Base-by-base conservation (phyloP, 2,329 filamentous ascomycete genomes). In the Shiraia sp. region DNA sequence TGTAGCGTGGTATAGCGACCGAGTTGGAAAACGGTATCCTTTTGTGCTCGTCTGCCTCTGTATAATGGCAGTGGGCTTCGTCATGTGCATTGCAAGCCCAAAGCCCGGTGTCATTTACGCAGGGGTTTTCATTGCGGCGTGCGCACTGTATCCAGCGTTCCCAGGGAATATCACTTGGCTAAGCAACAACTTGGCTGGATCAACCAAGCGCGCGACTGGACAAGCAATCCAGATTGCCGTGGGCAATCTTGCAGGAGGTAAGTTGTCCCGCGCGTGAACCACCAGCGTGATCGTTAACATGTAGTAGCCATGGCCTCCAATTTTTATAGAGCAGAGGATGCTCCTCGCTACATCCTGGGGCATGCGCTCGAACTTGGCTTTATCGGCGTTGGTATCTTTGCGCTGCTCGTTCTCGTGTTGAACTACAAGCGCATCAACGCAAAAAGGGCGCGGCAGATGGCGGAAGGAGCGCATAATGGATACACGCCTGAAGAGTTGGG, bases 241-340 rank as follows among this genome's bases (percentile, higher is more conserved):
- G 9, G 77, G 77, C 3, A 78, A 78, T 47, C 49, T 75, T 69
- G 60, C 59, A 16, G 61, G 63, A 39, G 59, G 57, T 60, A 48
- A 30, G 36, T 49, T 24, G 14, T 26, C 9, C 2, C 6, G 22
- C 6, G 17, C 6, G 10, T 24, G 4, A 22, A 13, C 26, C 13
- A 27, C 1, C 3, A 10, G 4, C 14, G 28, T 10, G 3, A 9
- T 24, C 26, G 14, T 49, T 61, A 39, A 63, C 40, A 7, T 22
- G 10, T 19, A 4, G 10, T 35, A 70, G 85, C 83, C 1, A 86
- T 88, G 79, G 82, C 84, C 0, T 84, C 82, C 4, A 88, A 88
- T 56, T 87, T 88, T 55, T 89, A 88, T 55, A 77, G 84, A 9
- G 44, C 63, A 0, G 55, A 68, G 34, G 77, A 80, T 49, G 64